Conservation (phyloP, 2,329 filamentous ascomycete genomes). For the Trichophyton simii region DNA sequence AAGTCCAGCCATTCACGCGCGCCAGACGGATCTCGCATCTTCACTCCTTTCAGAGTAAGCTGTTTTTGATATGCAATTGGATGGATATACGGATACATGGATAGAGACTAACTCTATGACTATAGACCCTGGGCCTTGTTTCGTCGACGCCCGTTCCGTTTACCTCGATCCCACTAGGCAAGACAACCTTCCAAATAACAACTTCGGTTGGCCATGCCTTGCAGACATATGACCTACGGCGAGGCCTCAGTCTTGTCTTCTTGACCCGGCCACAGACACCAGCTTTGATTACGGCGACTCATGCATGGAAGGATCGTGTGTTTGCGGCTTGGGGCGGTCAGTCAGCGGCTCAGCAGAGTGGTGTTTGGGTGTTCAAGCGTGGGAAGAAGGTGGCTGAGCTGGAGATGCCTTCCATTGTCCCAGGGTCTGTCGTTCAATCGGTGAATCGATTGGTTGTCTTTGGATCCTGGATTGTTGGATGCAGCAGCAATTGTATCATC, state of each 20-base stretch:
- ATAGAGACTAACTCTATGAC: background rate
- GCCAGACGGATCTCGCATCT: slow-evolving; percentile 57
- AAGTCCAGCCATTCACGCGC: slow-evolving; percentile 19
- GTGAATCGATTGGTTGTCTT: slow-evolving; percentile 70
- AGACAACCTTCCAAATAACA: slow-evolving; percentile 93
- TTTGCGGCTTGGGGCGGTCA: slow-evolving; percentile 78
- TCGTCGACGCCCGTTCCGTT: slow-evolving; percentile 86
- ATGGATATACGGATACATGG: background rate
- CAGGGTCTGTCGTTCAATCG: slow-evolving; percentile 49
- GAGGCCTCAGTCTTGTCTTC: slow-evolving; percentile 84
- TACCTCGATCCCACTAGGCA: slow-evolving; percentile 74
- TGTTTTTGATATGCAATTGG: background rate
- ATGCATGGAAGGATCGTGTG: slow-evolving; percentile 74
- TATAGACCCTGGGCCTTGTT: slow-evolving; percentile 78
- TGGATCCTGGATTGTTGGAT: slow-evolving; percentile 81
- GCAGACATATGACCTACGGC: slow-evolving; percentile 89
- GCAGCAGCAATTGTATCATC: slow-evolving; percentile 61
- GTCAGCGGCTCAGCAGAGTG: slow-evolving; percentile 41
- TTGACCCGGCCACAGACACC: slow-evolving; percentile 85
- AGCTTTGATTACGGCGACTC: slow-evolving; percentile 69
- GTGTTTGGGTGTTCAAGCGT: slow-evolving; percentile 83
- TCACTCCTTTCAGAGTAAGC: slow-evolving; percentile 81
- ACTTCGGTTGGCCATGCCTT: slow-evolving; percentile 82
- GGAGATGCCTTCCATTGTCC: slow-evolving; percentile 42
- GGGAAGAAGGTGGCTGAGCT: slow-evolving; percentile 74